Percentiles rank a stretch among this genome's conserved stretches.
Evolutionary conservation across 768 basidiomycete species (phyloP).

Genomic region (Baorangia bicolor): DNA sequence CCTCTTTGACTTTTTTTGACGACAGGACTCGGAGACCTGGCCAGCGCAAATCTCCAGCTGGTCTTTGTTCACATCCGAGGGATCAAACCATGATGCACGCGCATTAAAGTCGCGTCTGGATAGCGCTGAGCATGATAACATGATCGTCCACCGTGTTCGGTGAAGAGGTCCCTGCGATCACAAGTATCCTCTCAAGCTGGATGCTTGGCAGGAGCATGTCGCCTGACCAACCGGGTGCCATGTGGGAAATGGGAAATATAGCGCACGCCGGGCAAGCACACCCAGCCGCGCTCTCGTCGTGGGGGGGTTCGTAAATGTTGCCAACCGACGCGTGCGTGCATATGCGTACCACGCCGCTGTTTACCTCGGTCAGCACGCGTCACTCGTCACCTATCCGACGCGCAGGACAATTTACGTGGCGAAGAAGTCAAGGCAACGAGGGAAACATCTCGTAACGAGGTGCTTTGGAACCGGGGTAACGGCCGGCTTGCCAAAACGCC

Average conservation of each 20-base stretch:
- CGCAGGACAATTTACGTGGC: slow-evolving; percentile 7
- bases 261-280: not conserved
- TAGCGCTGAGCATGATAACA: not conserved
- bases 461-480: not conserved
- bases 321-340: not conserved
- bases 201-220: not conserved
- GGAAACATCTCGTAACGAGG: not conserved
- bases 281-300: not conserved
- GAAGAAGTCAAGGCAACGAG: slow-evolving; percentile 14
- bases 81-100: not conserved
- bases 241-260: slow-evolving; percentile 15
- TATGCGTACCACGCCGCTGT: not conserved
- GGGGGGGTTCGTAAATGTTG: slow-evolving; percentile 10
- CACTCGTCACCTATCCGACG: slow-evolving; percentile 1
- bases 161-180: not conserved
- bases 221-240: not conserved
- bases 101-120: not conserved
- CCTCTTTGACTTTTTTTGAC: slow-evolving; percentile 6
- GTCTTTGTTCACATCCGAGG: not conserved
- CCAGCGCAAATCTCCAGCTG: not conserved
- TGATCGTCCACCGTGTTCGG: not conserved
- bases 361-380: slow-evolving; percentile 5
- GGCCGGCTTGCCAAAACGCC: not conserved
- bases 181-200: not conserved
- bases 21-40: not conserved